A percentile compares a stretch with the other conserved stretches of the same genome.
Evolutionary conservation across 768 basidiomycete species (phyloP).

Genomic region (Lentinula boryana): DNA sequence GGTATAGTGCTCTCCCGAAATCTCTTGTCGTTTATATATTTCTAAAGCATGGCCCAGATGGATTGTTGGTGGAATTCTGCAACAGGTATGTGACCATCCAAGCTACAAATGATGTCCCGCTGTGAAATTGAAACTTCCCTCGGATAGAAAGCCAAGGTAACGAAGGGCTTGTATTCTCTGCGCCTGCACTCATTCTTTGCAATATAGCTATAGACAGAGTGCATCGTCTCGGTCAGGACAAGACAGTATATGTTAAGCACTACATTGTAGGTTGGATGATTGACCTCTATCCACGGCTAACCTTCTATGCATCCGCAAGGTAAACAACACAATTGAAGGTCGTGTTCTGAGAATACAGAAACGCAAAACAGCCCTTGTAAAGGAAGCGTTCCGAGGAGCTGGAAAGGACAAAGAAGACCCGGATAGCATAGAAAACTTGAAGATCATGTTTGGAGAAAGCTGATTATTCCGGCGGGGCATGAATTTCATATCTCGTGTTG

Average conservation of each 20-base stretch:
- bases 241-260: constrained; percentile 77
- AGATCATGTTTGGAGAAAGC: constrained; percentile 65
- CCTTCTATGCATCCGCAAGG: constrained; percentile 26
- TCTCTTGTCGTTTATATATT: neutral
- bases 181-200: neutral
- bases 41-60: constrained; percentile 50
- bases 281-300: neutral
- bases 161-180: neutral
- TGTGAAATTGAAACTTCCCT: neutral
- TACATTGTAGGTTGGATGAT: constrained; percentile 58
- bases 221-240: constrained; percentile 80
- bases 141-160: constrained; percentile 65
- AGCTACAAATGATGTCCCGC: neutral
- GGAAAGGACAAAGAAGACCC: constrained; percentile 39
- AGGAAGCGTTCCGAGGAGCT: constrained; percentile 71
- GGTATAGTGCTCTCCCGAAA: constrained; percentile 30
- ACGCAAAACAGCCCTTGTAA: constrained; percentile 81
- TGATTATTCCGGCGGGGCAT: neutral
- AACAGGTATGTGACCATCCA: constrained; percentile 17
- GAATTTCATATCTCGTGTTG: no score
- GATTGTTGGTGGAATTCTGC: constrained; percentile 93
- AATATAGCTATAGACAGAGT: constrained; percentile 74
- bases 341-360: constrained; percentile 80
- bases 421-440: constrained; percentile 77
- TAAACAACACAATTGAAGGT: constrained; percentile 71